These are phyloP conservation scores for Suillus americanus DNA, from an alignment of 768 basidiomycete genomes.

Conservation along the genomic window DNA sequence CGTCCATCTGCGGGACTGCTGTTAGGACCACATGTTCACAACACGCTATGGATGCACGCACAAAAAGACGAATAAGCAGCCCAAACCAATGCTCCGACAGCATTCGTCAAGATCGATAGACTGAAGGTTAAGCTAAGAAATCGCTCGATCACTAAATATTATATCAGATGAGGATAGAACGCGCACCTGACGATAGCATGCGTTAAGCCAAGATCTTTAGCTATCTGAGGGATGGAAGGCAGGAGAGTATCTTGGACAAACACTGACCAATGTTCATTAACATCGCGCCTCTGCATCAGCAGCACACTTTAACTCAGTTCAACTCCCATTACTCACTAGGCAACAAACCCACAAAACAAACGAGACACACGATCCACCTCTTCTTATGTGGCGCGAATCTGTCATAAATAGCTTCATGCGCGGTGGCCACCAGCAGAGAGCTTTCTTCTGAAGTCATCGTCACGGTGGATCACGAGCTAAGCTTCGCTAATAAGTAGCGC, in stretches of 20 bases:
- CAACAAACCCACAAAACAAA: slow-evolving; percentile 57
- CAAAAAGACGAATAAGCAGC: slow-evolving; percentile 52
- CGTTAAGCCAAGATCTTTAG: slow-evolving; percentile 57
- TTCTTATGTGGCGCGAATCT: slow-evolving; percentile 54
- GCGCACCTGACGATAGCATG: slow-evolving; percentile 51
- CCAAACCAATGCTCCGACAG: slow-evolving; percentile 51
- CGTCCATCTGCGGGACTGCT: slow-evolving; percentile 54
- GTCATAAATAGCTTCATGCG: not conserved
- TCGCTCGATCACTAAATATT: not conserved
- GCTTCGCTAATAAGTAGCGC: not conserved
- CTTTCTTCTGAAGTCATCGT: slow-evolving; percentile 5
- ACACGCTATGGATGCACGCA: slow-evolving; percentile 24
- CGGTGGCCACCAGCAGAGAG: not conserved
- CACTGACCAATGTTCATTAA: slow-evolving; percentile 37
- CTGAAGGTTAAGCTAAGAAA: slow-evolving; percentile 47
- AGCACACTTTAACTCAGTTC: not conserved
- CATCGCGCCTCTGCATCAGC: too few species aligned
- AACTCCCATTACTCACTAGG: slow-evolving; percentile 42
- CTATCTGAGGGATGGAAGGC: slow-evolving; percentile 68
- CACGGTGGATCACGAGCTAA: not conserved
- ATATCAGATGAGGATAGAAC: too few species aligned
- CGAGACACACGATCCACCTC: slow-evolving; percentile 48
- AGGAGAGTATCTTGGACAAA: slow-evolving; percentile 66
- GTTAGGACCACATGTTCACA: not conserved
- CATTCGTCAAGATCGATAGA: slow-evolving; percentile 45